Evolutionary conservation across 495 filamentous ascomycete genomes (phyloP).

Genomic region (Annulohypoxylon maeteangense): DNA sequence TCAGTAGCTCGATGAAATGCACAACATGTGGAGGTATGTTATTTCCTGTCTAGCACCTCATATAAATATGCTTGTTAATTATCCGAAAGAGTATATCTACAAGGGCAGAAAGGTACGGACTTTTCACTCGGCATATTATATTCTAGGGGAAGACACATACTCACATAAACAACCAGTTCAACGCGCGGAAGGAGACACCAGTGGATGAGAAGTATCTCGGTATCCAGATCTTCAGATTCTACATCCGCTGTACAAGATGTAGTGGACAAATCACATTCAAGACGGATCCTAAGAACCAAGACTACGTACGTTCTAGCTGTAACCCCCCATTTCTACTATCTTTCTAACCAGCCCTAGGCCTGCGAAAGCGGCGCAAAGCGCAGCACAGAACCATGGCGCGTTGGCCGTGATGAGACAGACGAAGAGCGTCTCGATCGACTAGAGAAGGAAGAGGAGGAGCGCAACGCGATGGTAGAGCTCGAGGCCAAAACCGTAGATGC

Average conservation of each 20-base stretch:
- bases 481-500: constrained; percentile 90
- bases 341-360: constrained; percentile 25
- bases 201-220: constrained; percentile 85
- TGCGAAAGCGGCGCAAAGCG: constrained; percentile 86
- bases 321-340: neutral
- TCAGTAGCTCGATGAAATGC: constrained; percentile 77
- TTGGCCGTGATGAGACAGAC: constrained; percentile 77
- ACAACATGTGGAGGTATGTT: constrained; percentile 72
- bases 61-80: neutral
- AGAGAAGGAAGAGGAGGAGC: constrained; percentile 80
- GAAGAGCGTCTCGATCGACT: constrained; percentile 87
- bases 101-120: constrained; percentile 76
- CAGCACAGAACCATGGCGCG: constrained; percentile 91
- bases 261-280: constrained; percentile 90
- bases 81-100: constrained; percentile 85
- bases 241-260: constrained; percentile 91
- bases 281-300: constrained; percentile 94
- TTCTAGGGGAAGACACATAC: neutral
- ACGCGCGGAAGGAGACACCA: constrained; percentile 92
- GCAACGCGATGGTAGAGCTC: constrained; percentile 89
- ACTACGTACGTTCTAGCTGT: constrained; percentile 67
- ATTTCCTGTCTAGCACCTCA: neutral
- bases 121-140: neutral
- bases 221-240: constrained; percentile 77
- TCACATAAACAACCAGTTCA: constrained; percentile 50